Conservation (phyloP, 2,329 filamentous ascomycete species). For the Thielaviopsis punctulata region DNA sequence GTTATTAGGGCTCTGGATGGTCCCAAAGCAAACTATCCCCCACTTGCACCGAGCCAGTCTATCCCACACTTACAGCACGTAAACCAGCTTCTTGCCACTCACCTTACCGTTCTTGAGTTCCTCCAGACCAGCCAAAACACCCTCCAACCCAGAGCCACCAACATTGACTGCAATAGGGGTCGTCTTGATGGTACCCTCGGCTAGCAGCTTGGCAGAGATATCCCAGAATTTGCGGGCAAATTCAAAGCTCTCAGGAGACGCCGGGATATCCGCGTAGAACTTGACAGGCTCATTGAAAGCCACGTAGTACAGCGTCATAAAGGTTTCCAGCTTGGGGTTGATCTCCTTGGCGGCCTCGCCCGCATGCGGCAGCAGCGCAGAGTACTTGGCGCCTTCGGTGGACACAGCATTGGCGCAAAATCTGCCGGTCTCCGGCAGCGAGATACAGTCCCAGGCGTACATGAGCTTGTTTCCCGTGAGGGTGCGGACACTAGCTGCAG, state of each 20-base stretch:
- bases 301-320: slow-evolving; percentile 23
- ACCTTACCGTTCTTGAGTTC: slow-evolving; percentile 20
- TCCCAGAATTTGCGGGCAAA: slow-evolving; percentile 24
- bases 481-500: slow-evolving; percentile 16
- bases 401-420: slow-evolving; percentile 19
- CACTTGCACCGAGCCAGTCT: neutral
- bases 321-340: slow-evolving; percentile 21
- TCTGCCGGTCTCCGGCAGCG: slow-evolving; percentile 12
- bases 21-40: too few relatives aligned
- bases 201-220: slow-evolving; percentile 19
- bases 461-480: slow-evolving; percentile 15
- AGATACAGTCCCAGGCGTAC: slow-evolving; percentile 17
- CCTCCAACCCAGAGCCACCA: slow-evolving; percentile 18
- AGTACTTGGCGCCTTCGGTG: slow-evolving; percentile 21
- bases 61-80: slow-evolving; percentile 17
- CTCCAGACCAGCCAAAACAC: slow-evolving; percentile 21
- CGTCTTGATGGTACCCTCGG: slow-evolving; percentile 20
- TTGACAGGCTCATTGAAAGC: slow-evolving; percentile 22
- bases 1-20: too few relatives aligned
- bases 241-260: slow-evolving; percentile 18
- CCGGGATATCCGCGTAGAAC: slow-evolving; percentile 15
- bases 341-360: slow-evolving; percentile 25
- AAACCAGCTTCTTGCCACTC: slow-evolving; percentile 28
- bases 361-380: slow-evolving; percentile 22
- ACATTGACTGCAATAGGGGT: slow-evolving; percentile 18